phyloP scores from a whole-genome alignment of 108 stramenopile species.

The Mayamaea pseudoterrestris region DNA sequence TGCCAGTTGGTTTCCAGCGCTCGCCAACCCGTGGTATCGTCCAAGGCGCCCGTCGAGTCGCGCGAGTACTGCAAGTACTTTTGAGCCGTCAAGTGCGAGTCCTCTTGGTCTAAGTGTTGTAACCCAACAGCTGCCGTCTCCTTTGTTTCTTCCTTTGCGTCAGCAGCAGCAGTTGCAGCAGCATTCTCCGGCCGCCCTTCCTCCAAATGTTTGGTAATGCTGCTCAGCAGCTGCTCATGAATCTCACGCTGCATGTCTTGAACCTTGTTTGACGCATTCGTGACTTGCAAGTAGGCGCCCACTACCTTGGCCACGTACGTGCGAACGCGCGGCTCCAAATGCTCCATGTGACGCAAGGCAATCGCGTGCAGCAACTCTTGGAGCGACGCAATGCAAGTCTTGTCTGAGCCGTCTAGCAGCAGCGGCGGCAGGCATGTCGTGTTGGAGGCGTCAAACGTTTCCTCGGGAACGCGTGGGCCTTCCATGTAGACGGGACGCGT shows the following conservation, averaged over 20 bases:
- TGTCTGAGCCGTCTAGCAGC: neutral
- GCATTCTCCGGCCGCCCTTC: slow-evolving; percentile 27
- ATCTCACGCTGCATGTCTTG: slow-evolving; percentile 12
- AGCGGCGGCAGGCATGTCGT: no score
- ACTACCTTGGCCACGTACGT: slow-evolving; percentile 69
- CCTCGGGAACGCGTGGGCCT: slow-evolving; percentile 65
- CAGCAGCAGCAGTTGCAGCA: no score
- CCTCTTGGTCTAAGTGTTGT: neutral
- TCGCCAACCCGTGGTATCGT: slow-evolving; percentile 98
- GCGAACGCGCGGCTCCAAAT: slow-evolving; percentile 69
- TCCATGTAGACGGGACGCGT: slow-evolving; percentile 83
- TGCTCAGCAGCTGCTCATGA: slow-evolving; percentile 18
- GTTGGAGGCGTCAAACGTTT: slow-evolving; percentile 4
- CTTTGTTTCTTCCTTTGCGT: neutral
- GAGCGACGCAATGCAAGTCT: neutral
- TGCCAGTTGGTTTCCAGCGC: slow-evolving; percentile 91
- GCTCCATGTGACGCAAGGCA: slow-evolving; percentile 49
- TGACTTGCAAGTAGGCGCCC: slow-evolving; percentile 43
- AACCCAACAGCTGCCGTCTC: neutral
- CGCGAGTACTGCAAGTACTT: slow-evolving; percentile 38
- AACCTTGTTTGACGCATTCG: slow-evolving; percentile 5
- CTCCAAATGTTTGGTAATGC: slow-evolving; percentile 29
- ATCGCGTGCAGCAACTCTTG: slow-evolving; percentile 27
- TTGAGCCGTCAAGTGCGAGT: no score
- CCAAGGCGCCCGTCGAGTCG: slow-evolving; percentile 73